Conservation (phyloP, 441 rosid genomes). For the Syzygium syzygioides region DNA sequence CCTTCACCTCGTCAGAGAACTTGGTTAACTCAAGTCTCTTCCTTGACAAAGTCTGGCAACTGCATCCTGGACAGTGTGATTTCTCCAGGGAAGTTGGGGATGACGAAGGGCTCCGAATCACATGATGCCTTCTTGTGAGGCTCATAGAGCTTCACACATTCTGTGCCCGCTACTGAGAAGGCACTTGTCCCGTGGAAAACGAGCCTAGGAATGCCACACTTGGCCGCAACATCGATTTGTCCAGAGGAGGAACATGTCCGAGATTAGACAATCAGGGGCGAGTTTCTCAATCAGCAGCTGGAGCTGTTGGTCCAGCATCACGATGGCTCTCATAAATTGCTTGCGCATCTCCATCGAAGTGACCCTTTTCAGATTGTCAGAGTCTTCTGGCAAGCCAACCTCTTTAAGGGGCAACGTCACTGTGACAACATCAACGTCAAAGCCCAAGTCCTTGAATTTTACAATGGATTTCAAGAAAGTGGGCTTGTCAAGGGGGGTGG, state of each 20-base stretch:
- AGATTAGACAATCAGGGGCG: background rate
- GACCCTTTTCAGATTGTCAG: background rate
- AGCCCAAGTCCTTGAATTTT: background rate
- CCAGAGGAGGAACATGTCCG: constrained; percentile 15
- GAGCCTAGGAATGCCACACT: constrained; percentile 7
- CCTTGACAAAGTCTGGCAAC: background rate
- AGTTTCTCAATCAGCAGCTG: constrained; percentile 1
- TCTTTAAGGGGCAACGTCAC: background rate
- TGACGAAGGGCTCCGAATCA: constrained; percentile 2
- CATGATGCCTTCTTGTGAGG: constrained; percentile 1
- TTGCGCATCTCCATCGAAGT: background rate
- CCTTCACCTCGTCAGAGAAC: background rate
- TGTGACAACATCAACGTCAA: background rate
- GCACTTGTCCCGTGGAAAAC: constrained; percentile 6
- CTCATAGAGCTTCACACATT: background rate
- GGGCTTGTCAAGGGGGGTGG: background rate
- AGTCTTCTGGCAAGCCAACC: background rate
- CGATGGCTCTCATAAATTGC: background rate
- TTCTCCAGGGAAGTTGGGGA: background rate
- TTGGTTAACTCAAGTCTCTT: background rate
- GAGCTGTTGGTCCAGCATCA: background rate
- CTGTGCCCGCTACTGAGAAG: background rate
- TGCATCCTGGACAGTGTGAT: background rate
- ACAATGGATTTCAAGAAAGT: background rate
- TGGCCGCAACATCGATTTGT: constrained; percentile 3